Evolutionary conservation across 2,329 filamentous ascomycete genomes (phyloP).

Genomic region (Ceratocystis huliohia): DNA sequence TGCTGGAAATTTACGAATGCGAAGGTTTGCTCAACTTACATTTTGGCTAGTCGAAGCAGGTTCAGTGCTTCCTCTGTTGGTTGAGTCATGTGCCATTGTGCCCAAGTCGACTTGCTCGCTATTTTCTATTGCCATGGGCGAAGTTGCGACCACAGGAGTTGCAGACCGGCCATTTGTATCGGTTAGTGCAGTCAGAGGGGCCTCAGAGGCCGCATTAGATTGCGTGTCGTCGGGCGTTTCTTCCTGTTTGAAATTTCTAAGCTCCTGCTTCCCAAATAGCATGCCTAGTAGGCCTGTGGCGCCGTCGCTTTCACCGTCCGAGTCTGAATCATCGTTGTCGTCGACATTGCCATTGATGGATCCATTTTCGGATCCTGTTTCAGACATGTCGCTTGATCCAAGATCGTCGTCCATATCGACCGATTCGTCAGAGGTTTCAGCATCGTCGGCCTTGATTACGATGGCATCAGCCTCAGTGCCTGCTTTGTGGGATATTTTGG

Average conservation of each 20-base stretch:
- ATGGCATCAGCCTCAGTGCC: not conserved
- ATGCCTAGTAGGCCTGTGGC: conserved; percentile 41
- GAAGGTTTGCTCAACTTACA: not conserved
- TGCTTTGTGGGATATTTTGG: conserved; percentile 29
- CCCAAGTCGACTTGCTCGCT: conserved; percentile 19
- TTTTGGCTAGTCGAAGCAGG: not conserved
- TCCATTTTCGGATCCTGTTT: conserved; percentile 34
- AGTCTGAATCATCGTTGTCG: conserved; percentile 28
- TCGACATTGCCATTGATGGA: conserved; percentile 31
- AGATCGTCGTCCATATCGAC: conserved; percentile 38
- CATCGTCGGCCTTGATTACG: conserved; percentile 24
- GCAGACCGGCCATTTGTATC: not conserved
- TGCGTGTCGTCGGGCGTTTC: conserved; percentile 21
- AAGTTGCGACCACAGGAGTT: not conserved
- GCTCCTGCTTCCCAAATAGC: conserved; percentile 46
- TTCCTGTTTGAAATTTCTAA: conserved; percentile 40
- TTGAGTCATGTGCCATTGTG: conserved; percentile 3
- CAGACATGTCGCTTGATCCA: conserved; percentile 32
- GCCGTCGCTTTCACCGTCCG: conserved; percentile 28
- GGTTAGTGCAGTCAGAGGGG: not conserved
- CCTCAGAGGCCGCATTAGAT: not conserved
- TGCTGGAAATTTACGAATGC: not conserved
- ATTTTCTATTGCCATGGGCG: conserved; percentile 22
- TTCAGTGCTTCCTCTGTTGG: not conserved
- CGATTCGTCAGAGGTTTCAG: conserved; percentile 23